Percentiles rank a stretch among this genome's conserved stretches.
Conservation (phyloP, 2,329 filamentous ascomycete species). For the Cryphonectria carpinicola region DNA sequence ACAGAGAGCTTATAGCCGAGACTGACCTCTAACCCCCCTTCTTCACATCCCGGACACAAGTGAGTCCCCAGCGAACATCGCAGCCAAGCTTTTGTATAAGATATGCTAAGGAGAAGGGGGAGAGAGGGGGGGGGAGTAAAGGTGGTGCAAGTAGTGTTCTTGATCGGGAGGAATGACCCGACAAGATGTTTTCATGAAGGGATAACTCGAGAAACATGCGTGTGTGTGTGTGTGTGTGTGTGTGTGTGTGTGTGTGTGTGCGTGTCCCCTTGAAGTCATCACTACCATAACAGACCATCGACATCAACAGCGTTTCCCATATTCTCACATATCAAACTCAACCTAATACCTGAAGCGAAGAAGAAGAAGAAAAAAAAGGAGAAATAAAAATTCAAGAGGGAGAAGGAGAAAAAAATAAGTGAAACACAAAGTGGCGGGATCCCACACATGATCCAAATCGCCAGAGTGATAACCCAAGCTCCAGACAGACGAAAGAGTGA, state of each 20-base stretch:
- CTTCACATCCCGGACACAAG: background rate
- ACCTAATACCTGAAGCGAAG: background rate
- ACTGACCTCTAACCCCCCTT: background rate
- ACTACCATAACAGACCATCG: background rate
- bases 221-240: no score
- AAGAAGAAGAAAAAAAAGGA: background rate
- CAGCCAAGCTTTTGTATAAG: background rate
- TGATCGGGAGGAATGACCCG: background rate
- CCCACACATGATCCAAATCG: background rate
- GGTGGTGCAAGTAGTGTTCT: background rate
- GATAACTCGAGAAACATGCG: background rate
- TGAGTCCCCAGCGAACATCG: background rate
- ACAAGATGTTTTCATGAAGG: background rate
- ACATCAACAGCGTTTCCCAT: background rate
- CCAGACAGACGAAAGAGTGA: background rate
- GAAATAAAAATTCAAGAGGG: background rate
- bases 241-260: background rate
- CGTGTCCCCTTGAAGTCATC: background rate
- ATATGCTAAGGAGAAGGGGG: background rate
- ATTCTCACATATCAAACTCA: background rate
- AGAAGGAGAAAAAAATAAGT: background rate
- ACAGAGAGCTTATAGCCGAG: background rate
- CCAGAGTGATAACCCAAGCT: constrained; percentile 1
- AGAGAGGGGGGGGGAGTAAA: background rate
- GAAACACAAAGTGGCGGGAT: background rate